Evolutionary conservation across 208 protist species (phyloP).

Genomic region (Zelonia costaricensis): DNA sequence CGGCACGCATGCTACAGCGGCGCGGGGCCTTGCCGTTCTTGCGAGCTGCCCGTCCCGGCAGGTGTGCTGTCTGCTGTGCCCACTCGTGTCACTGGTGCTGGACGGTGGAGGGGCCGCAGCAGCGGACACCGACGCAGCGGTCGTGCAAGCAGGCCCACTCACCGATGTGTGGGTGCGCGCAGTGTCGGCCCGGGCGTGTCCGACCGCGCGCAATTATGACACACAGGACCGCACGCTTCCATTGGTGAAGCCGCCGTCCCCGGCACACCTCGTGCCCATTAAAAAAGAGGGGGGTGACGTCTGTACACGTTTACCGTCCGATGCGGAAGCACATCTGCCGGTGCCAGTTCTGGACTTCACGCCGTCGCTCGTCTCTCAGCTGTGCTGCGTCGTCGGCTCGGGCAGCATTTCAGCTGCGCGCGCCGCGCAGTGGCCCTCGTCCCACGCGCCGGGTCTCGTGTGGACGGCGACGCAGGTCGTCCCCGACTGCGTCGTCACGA

Average conservation of each 20-base stretch:
- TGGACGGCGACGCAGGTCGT: constrained; percentile 17
- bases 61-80: constrained; percentile 16
- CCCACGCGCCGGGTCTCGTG: not conserved
- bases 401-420: not conserved
- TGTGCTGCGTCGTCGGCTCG: constrained; percentile 15
- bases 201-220: not conserved
- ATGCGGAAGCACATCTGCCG: not conserved
- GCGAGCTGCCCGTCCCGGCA: constrained; percentile 8
- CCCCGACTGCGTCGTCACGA: constrained; percentile 11
- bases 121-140: not conserved
- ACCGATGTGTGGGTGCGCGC: constrained; percentile 20
- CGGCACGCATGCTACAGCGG: not conserved
- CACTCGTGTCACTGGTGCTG: constrained; percentile 6
- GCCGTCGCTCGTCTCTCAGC: constrained; percentile 21
- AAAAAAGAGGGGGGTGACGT: not conserved
- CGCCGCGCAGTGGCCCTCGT: constrained; percentile 9
- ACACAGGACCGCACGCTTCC: too few relatives aligned
- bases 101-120: not conserved
- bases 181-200: constrained; percentile 2
- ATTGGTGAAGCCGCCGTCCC: constrained; percentile 1
- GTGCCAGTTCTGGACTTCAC: constrained; percentile 12
- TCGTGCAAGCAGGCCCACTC: constrained; percentile 9
- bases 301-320: too few relatives aligned
- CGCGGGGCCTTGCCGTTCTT: constrained; percentile 16
- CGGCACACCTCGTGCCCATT: not conserved